A percentile compares a stretch with the other conserved stretches of the same genome.
Conservation (phyloP, 2,329 filamentous ascomycete species). For the Colletotrichum sp. region DNA sequence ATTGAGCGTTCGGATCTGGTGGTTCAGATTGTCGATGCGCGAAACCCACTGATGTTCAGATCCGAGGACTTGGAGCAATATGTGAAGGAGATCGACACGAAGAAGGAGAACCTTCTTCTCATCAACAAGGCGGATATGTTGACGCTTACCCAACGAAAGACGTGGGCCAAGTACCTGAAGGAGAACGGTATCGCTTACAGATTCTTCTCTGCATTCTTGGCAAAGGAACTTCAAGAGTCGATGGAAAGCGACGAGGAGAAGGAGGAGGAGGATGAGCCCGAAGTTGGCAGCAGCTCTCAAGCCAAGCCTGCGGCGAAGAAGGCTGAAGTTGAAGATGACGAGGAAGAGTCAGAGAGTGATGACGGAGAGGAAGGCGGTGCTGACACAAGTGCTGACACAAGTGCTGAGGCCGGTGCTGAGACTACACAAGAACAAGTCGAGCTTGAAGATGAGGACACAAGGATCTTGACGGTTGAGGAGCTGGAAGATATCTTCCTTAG, state of each 20-base stretch:
- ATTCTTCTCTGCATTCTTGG: slow-evolving; percentile 94
- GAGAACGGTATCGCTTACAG: slow-evolving; percentile 84
- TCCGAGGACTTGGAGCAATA: slow-evolving; percentile 93
- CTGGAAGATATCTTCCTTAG: slow-evolving; percentile 86
- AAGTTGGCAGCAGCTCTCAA: slow-evolving; percentile 27
- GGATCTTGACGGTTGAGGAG: slow-evolving; percentile 92
- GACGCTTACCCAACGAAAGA: slow-evolving; percentile 79
- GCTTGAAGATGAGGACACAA: slow-evolving; percentile 64
- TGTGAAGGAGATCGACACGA: slow-evolving; percentile 87
- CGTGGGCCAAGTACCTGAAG: slow-evolving; percentile 88
- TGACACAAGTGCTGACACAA: slow-evolving; percentile 28
- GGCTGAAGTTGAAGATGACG: slow-evolving; percentile 49
- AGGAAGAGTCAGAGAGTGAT: slow-evolving; percentile 30
- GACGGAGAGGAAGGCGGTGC: slow-evolving; percentile 40
- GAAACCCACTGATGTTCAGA: slow-evolving; percentile 92
- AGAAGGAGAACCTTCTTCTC: slow-evolving; percentile 88
- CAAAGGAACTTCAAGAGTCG: slow-evolving; percentile 86
- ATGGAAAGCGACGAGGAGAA: slow-evolving; percentile 49
- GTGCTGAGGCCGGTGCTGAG: slow-evolving; percentile 34
- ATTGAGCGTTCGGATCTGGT: slow-evolving; percentile 95
- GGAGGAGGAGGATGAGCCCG: slow-evolving; percentile 6
- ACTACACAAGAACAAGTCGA: slow-evolving; percentile 36
- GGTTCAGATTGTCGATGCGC: slow-evolving; percentile 97
- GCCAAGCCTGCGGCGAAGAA: slow-evolving; percentile 19
- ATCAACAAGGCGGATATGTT: slow-evolving; percentile 99